Conservation (phyloP, 2,329 filamentous ascomycete species). For the Teratosphaeria viscida region DNA sequence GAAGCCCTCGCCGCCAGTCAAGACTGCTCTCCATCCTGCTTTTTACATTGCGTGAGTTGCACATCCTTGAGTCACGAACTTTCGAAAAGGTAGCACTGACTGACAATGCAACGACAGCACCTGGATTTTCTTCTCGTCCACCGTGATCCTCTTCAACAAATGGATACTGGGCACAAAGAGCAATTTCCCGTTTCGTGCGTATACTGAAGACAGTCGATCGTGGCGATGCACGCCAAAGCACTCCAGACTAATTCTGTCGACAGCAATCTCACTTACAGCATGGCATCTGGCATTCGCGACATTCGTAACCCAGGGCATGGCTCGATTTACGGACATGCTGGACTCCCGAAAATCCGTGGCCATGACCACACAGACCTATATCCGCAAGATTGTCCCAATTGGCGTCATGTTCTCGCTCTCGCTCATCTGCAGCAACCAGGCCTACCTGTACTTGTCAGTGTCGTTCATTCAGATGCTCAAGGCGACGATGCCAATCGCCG, state of each 20-base stretch:
- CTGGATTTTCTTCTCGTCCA: conserved; percentile 89
- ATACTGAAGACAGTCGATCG: neutral
- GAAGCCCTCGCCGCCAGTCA: conserved; percentile 57
- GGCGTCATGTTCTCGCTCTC: conserved; percentile 92
- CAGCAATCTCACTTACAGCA: conserved; percentile 74
- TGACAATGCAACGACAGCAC: conserved; percentile 41
- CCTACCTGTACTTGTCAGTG: conserved; percentile 89
- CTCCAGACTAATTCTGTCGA: conserved; percentile 52
- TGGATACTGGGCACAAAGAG: conserved; percentile 87
- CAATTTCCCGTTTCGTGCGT: conserved; percentile 37
- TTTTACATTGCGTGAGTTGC: conserved; percentile 64
- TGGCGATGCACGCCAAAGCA: neutral
- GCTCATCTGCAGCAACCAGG: conserved; percentile 91
- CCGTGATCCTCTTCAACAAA: conserved; percentile 98
- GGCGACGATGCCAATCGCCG: conserved; percentile 92
- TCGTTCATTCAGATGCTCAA: conserved; percentile 99
- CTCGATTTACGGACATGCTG: conserved; percentile 77
- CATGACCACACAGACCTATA: conserved; percentile 90
- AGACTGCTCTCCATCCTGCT: conserved; percentile 62
- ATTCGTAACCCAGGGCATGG: conserved; percentile 85
- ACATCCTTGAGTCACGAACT: neutral
- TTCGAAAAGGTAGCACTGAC: neutral
- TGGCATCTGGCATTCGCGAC: conserved; percentile 93
- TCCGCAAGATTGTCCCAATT: conserved; percentile 88
- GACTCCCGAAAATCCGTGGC: conserved; percentile 93